Evolutionary conservation across 805 yeast species (phyloP), one percentile per base, ranked within the genome.

Genomic region (Teunomyces atbi): DNA sequence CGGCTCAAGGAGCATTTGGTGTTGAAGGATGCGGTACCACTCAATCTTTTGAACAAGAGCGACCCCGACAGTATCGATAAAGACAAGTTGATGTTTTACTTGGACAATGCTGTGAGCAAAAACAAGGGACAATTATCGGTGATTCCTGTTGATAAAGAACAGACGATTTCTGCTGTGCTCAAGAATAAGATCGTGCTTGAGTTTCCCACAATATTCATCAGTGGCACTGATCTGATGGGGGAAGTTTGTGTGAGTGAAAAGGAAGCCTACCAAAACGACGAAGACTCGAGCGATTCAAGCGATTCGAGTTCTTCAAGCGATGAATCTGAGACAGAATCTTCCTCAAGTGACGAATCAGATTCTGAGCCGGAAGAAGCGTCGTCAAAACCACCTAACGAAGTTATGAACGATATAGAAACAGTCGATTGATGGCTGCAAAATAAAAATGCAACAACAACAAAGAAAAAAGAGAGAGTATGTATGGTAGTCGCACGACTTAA

Each of bases 161-260:
- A 53, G n/a, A 47, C 68, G 18, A 55, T 87, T 1, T 77, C 77
- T 0, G 78, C 76, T 19, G 69, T 71, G 1, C 54, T 89, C n/a
- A 66, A 68, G 47, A 81, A 81, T 29, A 73, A 74, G 46, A 71
- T 82, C 0, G 86, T 89, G 0, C 72, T 89, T 29, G 97, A 89
- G 59, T 89, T 78, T 53, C 96, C 97, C 0, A 84, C 90, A 0
- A 68, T 89, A 4, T 74, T 69, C 46, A 69, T 85, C 1, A 41
- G 38, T n/a, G 19, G 34, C 4, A 43, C 40, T 28, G 32, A 39
- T 10, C 44, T 33, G 12, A 10, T 41, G 26, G 37, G 18, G 5
- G 44, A 40, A 1, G 32, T 16, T 10, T 27, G 12, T 11, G 21
- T 41, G 27, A 18, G 11, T 10, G 46, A 27, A 21, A 41, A 29